Evolutionary conservation across 139 green algal species (phyloP).

Genomic region (Desmodesmus armatus): DNA sequence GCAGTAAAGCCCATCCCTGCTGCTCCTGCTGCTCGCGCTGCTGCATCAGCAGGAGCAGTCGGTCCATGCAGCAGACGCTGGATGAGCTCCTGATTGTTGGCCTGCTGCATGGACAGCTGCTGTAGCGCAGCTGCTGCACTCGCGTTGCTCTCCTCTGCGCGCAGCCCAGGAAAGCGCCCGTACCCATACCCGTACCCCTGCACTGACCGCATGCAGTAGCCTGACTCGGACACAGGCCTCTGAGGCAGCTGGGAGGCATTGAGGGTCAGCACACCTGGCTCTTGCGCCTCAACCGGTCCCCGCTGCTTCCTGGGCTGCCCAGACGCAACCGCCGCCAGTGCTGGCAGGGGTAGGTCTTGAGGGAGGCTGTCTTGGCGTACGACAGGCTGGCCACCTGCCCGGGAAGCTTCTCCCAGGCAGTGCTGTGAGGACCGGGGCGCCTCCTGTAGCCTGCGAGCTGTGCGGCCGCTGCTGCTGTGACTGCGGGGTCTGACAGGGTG

Average conservation of each 20-base stretch:
- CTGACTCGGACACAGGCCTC: too few relatives aligned
- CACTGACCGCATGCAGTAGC: conserved; percentile 1
- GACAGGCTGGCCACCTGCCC: background rate
- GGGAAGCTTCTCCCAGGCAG: background rate
- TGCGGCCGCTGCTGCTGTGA: background rate
- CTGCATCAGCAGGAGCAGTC: background rate
- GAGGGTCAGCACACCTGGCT: too few relatives aligned
- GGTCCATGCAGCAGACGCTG: too few relatives aligned
- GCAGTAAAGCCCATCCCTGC: too few relatives aligned
- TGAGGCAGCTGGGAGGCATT: too few relatives aligned
- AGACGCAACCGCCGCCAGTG: too few relatives aligned
- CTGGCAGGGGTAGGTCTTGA: background rate
- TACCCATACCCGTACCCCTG: too few relatives aligned
- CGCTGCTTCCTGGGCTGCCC: too few relatives aligned
- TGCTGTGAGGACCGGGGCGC: background rate
- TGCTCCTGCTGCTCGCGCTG: background rate
- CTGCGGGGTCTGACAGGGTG: too few relatives aligned
- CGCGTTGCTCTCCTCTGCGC: too few relatives aligned
- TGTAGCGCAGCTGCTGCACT: background rate
- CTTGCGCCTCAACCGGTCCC: background rate
- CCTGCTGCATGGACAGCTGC: conserved; percentile 1
- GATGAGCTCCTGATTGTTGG: conserved; percentile 2
- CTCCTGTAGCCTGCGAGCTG: too few relatives aligned
- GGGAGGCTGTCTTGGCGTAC: background rate
- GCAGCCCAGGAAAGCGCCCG: too few relatives aligned